Conservation (phyloP, 1,284 basidiomycete genomes). For the Naganishia albida region DNA sequence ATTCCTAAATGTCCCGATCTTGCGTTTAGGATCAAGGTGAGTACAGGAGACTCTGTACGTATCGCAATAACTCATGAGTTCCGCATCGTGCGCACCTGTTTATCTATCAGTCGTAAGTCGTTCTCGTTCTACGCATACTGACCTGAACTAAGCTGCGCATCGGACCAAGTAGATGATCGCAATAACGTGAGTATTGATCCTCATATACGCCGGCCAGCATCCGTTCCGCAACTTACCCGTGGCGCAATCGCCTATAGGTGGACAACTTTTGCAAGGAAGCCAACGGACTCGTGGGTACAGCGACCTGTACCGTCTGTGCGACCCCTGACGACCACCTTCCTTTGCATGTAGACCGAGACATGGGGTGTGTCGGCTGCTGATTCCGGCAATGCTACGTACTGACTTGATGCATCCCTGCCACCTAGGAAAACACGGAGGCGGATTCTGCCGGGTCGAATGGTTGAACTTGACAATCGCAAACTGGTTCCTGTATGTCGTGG, state of each 20-base stretch:
- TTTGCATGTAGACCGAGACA: not conserved
- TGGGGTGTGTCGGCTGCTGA: slow-evolving; percentile 22
- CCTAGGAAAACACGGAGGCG: slow-evolving; percentile 35
- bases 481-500: slow-evolving; percentile 39
- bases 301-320: not conserved
- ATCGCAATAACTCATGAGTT: not conserved
- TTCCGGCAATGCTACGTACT: slow-evolving; percentile 31
- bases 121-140: not conserved
- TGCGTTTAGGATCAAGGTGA: slow-evolving; percentile 4
- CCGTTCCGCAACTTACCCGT: too few relatives aligned
- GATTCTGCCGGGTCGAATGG: slow-evolving; percentile 34
- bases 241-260: not conserved
- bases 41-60: not conserved
- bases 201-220: too few relatives aligned
- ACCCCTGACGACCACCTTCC: too few relatives aligned
- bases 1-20: not conserved
- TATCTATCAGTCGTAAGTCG: slow-evolving; percentile 15
- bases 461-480: slow-evolving; percentile 35
- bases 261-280: slow-evolving; percentile 8
- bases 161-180: slow-evolving; percentile 5
- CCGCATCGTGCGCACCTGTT: too few relatives aligned
- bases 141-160: too few relatives aligned
- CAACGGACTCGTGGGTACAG: slow-evolving; percentile 1
- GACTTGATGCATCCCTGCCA: slow-evolving; percentile 10
- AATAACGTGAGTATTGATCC: slow-evolving; percentile 15